Conservation (phyloP, 2,329 filamentous ascomycete genomes). For the Westerdykella ornata region DNA sequence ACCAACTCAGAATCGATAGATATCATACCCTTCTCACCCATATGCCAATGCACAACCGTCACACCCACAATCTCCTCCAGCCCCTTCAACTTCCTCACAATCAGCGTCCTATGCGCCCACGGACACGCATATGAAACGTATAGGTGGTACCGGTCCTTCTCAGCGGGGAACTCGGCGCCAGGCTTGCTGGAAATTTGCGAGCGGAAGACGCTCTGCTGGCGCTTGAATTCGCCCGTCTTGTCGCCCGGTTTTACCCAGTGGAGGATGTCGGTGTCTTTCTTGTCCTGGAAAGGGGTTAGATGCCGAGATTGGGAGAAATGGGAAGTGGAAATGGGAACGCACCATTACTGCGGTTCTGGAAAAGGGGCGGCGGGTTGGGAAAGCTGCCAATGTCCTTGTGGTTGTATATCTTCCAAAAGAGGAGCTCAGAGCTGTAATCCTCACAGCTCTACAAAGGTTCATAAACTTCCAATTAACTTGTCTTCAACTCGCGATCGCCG, state of each 20-base stretch:
- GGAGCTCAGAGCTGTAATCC: not conserved
- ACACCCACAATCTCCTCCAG: conserved; percentile 74
- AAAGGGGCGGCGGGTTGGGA: too few species aligned
- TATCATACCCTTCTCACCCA: conserved; percentile 53
- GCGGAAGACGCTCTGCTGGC: conserved; percentile 75
- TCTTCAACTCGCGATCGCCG: too few species aligned
- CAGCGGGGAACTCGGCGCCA: conserved; percentile 70
- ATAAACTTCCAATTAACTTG: too few species aligned
- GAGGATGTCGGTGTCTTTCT: conserved; percentile 51
- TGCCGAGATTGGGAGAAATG: conserved; percentile 4
- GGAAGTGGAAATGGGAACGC: too few species aligned
- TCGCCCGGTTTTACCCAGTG: conserved; percentile 76
- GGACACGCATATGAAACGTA: conserved; percentile 93
- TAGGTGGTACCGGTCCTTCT: conserved; percentile 87
- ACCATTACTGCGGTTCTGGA: too few species aligned
- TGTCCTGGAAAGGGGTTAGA: conserved; percentile 5
- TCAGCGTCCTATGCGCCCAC: conserved; percentile 85
- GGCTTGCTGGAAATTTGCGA: conserved; percentile 67
- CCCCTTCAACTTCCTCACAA: conserved; percentile 84
- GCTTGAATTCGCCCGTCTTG: conserved; percentile 86
- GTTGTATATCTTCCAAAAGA: conserved; percentile 7
- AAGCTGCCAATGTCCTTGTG: conserved; percentile 4
- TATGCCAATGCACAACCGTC: conserved; percentile 89
- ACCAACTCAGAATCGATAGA: not conserved
- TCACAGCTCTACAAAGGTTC: too few species aligned